These are phyloP conservation scores for Neobulgaria alba DNA, from an alignment of 2,329 filamentous ascomycete species.

Conservation along the genomic window DNA sequence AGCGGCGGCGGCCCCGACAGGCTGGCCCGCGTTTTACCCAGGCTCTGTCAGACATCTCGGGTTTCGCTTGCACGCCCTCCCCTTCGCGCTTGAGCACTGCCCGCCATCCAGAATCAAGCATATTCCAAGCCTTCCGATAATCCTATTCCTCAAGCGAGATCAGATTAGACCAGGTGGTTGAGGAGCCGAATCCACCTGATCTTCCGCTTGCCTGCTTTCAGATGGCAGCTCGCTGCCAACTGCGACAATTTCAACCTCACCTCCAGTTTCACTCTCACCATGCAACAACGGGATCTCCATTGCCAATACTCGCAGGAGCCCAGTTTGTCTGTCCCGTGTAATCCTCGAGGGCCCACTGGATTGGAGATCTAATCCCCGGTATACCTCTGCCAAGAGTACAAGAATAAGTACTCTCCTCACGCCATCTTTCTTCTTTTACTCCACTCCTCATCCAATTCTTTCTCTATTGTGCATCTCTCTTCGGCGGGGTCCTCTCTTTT, in stretches of 20 bases:
- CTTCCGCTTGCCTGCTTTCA: constrained; percentile 17
- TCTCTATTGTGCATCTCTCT: constrained; percentile 14
- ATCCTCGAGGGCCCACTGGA: constrained; percentile 9
- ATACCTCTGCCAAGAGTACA: constrained; percentile 26
- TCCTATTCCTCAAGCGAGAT: constrained; percentile 10
- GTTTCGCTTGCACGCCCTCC: constrained; percentile 18
- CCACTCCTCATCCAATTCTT: constrained; percentile 19
- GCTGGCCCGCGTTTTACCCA: constrained; percentile 18
- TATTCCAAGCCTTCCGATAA: constrained; percentile 2
- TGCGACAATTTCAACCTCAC: constrained; percentile 24
- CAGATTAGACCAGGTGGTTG: constrained; percentile 9
- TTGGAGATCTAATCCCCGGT: no score
- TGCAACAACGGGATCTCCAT: constrained; percentile 26
- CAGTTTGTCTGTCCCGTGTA: constrained; percentile 13
- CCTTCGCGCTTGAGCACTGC: constrained; percentile 2
- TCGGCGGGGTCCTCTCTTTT: constrained; percentile 26
- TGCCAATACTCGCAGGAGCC: constrained; percentile 19
- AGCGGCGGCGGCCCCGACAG: constrained; percentile 6
- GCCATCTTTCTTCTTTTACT: constrained; percentile 14
- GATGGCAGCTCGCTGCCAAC: constrained; percentile 14
- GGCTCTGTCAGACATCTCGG: constrained; percentile 13
- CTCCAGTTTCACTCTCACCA: constrained; percentile 25
- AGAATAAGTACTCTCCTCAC: constrained; percentile 25
- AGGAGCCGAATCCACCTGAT: constrained; percentile 13
- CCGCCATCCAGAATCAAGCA: constrained; percentile 2